Conservation (phyloP, 1,284 basidiomycete genomes). For the Fistulinella staudtii region DNA sequence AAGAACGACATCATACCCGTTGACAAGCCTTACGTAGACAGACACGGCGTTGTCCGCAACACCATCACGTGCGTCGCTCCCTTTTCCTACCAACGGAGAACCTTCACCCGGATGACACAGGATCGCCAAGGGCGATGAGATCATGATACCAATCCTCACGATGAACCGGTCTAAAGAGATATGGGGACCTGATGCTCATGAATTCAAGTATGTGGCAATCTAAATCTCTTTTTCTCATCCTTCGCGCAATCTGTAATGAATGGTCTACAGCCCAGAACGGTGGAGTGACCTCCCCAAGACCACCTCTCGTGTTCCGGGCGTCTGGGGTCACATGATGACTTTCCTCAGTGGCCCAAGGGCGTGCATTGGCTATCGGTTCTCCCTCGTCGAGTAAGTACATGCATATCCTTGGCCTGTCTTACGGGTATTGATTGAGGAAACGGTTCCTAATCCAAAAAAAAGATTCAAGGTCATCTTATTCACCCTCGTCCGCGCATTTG, state of each 20-base stretch:
- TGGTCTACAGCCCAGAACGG: not conserved
- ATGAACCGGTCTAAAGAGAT: not conserved
- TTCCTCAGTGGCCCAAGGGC: not conserved
- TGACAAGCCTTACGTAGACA: constrained; percentile 40
- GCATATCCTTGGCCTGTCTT: not conserved
- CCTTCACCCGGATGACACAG: not conserved
- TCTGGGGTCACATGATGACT: not conserved
- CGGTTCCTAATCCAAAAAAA: not conserved
- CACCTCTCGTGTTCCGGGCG: not conserved
- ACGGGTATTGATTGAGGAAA: not conserved
- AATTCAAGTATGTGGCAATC: not conserved
- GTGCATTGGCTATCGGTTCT: not conserved
- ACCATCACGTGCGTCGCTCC: too few species aligned
- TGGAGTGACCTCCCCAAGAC: not conserved
- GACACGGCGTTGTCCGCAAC: too few species aligned
- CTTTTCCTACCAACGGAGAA: too few species aligned
- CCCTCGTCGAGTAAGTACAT: not conserved
- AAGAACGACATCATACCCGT: constrained; percentile 62
- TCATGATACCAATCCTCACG: not conserved
- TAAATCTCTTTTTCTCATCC: not conserved
- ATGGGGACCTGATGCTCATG: not conserved
- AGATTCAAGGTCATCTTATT: not conserved
- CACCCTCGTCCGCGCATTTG: not conserved
- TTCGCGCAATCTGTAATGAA: too few species aligned
- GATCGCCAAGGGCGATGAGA: not conserved